Base-by-base conservation (phyloP, 148 eudicot genomes). In the Gaultheria prostrata region DNA sequence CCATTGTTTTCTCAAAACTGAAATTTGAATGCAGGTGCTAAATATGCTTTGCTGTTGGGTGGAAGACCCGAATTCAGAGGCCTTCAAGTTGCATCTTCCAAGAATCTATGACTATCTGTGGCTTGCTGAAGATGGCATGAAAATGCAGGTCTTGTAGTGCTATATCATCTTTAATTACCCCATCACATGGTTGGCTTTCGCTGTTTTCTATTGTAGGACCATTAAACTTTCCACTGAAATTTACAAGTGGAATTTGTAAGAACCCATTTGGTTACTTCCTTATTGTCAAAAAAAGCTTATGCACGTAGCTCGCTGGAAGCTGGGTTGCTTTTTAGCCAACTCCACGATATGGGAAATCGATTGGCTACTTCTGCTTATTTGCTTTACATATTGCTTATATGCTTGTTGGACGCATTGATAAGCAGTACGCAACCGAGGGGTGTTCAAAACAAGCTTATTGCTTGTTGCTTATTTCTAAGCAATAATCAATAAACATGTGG, bases 41-140 rank as follows among this genome's bases (percentile, higher is more conserved):
- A 84, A 97, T 86, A 93, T 95, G 98, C 96, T 97, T 79, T 97
- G 98, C 89, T 97, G 99, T 87, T 97, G 98, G 98, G 93, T 82
- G 74, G 99, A 97, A 92, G 98, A 97, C 90, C 98, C 93, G 77
- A 93, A 92, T 83, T 95, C 99, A 63, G 98, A 97, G 90, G 98
- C 98, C 84, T 97, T 95, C 88, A 97, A 97, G 92, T 84, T 95
- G 78, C 99, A 97, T 89, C 92, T 97, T 88, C 98, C 99, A 72
- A 90, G 99, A 88, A 84, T 97, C 28, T 67, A 85, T 84, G 99
- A 97, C 86, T 97, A 86, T 86, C 93, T 97, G 69, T 97, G 99
- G 99, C 77, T 97, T 87, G 99, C 99, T 79, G 99, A 97, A 89
- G 99, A 97, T 85, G 99, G 99, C 86, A 95, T 97, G 98, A 97